Evolutionary conservation across 352 stramenopile species (phyloP).

Genomic region (Phytophthora nicotianae): DNA sequence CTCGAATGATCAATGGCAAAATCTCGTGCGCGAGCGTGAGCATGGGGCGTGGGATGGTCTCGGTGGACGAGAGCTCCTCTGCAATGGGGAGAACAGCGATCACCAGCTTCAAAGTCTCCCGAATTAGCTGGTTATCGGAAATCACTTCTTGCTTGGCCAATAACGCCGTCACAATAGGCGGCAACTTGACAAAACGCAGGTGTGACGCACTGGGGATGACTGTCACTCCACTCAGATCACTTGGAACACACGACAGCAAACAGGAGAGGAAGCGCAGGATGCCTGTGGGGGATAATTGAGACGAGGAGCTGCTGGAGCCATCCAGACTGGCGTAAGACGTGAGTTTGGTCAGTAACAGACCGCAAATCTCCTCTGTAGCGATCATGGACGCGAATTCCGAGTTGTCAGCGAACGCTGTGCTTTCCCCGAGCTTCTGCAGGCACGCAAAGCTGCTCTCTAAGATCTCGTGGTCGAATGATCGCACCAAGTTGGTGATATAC

Average conservation of each 20-base stretch:
- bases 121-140: constrained; percentile 51
- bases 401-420: constrained; percentile 42
- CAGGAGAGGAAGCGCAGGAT: constrained; percentile 56
- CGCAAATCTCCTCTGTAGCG: constrained; percentile 48
- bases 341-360: constrained; percentile 40
- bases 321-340: constrained; percentile 32
- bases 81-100: constrained; percentile 51
- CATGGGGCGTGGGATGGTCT: constrained; percentile 29
- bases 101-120: constrained; percentile 64
- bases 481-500: constrained; percentile 51
- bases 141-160: constrained; percentile 47
- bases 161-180: constrained; percentile 50
- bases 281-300: constrained; percentile 36
- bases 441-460: constrained; percentile 54
- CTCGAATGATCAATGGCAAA: constrained; percentile 50
- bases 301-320: not conserved
- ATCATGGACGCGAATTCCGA: constrained; percentile 44
- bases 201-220: constrained; percentile 24
- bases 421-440: constrained; percentile 57
- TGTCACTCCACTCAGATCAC: constrained; percentile 16
- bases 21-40: constrained; percentile 48
- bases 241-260: constrained; percentile 36
- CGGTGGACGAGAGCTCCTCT: constrained; percentile 33
- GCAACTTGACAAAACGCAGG: constrained; percentile 49
- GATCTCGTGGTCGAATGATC: constrained; percentile 63